Base-by-base conservation (phyloP, 2,329 filamentous ascomycete genomes). In the Phialocephala sp. region DNA sequence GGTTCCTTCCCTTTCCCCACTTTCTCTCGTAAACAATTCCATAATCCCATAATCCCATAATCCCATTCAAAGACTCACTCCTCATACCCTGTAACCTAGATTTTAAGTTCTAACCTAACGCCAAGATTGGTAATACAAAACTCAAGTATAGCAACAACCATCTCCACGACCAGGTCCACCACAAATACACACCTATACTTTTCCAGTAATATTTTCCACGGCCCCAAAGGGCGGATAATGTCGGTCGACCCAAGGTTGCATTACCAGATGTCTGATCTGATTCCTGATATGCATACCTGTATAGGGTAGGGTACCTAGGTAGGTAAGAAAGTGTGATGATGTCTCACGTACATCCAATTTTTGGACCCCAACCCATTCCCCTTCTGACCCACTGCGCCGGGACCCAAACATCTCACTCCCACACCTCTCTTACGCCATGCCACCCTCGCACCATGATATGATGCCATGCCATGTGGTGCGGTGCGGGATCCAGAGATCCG, bases 331-430 rank as follows among this genome's bases (percentile, higher is more conserved):
- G 9, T 8, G 2, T 8, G 4, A 24, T 20, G 8, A 24, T 18
- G 32, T 54, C 50, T 54, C 50, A 54, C 50, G 50, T 54, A 54
- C 22, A 27, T 35, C 50, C 22, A 22, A 15, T 14, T 54, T 54
- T 35, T 54, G 14, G 50, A 27, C 50, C 50, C 50, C 50, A 54
- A 24, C 45, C 27, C 45, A 50, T 50, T 20, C 45, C 45, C 8
- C 18, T 20, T 50, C 22, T 6, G n/a, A 50, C 8, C 45, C n/a
- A 24, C 20, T 50, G 18, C 45, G 45, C 45, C 45, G 45, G 45
- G 18, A 43, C 15, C 6, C 41, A 41, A 32, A 32, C 27, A 32
- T 32, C 27, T 6, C 27, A 32, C 27, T n/a, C 41, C 41, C n/a
- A 15, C 41, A 18, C 15, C 12, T 18, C n/a, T 18, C 11, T 43